Percentiles rank a stretch among this genome's conserved stretches.
phyloP scores from a whole-genome alignment of 441 rosid species.

The Erodium trifolium region DNA sequence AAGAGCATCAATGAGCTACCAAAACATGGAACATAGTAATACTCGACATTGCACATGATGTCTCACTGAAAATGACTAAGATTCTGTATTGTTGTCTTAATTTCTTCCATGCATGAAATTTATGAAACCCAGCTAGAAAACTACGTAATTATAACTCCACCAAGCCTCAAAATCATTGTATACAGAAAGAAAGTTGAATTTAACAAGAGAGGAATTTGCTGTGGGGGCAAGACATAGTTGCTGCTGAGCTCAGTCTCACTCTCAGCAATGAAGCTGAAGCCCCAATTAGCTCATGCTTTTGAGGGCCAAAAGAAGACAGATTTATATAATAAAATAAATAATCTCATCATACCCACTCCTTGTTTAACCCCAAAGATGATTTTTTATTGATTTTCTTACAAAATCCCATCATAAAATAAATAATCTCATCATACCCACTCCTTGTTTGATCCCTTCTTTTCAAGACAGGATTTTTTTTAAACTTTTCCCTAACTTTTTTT shows the following conservation, averaged over 20 bases:
- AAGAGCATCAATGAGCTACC: not conserved
- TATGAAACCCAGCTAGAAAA: not conserved
- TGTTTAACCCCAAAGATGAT: not conserved
- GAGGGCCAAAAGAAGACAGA: not conserved
- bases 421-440: too few species aligned
- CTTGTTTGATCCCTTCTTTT: conserved; percentile 6
- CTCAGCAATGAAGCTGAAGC: not conserved
- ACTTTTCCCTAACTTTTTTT: not conserved
- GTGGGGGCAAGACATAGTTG: too few species aligned
- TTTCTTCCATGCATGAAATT: not conserved
- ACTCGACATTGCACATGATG: not conserved
- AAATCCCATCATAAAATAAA: conserved; percentile 4
- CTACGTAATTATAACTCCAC: not conserved
- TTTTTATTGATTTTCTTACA: not conserved
- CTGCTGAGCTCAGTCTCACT: not conserved
- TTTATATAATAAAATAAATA: not conserved
- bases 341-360: conserved; percentile 5
- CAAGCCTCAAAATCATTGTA: not conserved
- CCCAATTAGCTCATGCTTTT: not conserved
- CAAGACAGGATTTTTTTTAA: not conserved
- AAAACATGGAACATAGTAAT: not conserved
- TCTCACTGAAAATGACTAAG: not conserved
- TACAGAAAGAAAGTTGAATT: not conserved
- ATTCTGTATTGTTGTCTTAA: not conserved
- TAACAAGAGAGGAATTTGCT: not conserved